These are phyloP conservation scores for Verticillium nonalfalfae DNA, from an alignment of 2,329 filamentous ascomycete genomes.

Conservation along the genomic window DNA sequence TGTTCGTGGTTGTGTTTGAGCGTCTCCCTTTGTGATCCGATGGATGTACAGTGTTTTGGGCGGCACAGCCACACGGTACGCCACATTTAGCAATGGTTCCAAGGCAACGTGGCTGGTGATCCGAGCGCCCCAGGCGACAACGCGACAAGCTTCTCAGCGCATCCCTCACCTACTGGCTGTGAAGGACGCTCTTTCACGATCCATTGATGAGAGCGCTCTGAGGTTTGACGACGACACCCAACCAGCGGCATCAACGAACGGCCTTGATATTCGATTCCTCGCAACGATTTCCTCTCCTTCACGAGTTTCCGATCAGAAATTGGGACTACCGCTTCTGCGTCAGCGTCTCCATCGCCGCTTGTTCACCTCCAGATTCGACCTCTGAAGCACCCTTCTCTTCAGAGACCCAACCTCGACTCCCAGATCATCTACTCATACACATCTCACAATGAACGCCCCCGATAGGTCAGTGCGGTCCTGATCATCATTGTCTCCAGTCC, in stretches of 20 bases:
- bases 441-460: constrained; percentile 3
- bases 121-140: not conserved
- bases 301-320: too few relatives aligned
- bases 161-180: not conserved
- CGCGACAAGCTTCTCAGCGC: not conserved
- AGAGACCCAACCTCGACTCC: not conserved
- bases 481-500: not conserved
- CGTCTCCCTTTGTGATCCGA: too few relatives aligned
- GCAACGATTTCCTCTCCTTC: not conserved
- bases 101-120: not conserved
- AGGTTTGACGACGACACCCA: not conserved
- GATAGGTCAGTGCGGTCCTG: constrained; percentile 1
- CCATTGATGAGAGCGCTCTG: not conserved
- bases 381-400: not conserved
- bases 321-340: not conserved
- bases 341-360: not conserved
- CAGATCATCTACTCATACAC: not conserved
- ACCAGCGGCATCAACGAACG: not conserved
- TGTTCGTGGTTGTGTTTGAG: not conserved
- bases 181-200: not conserved
- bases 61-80: not conserved
- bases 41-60: too few relatives aligned
- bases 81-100: not conserved
- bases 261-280: not conserved
- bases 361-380: not conserved